Evolutionary conservation across 1,139 yeast species (phyloP).

Genomic region (Yamadazyma membranifaciens): DNA sequence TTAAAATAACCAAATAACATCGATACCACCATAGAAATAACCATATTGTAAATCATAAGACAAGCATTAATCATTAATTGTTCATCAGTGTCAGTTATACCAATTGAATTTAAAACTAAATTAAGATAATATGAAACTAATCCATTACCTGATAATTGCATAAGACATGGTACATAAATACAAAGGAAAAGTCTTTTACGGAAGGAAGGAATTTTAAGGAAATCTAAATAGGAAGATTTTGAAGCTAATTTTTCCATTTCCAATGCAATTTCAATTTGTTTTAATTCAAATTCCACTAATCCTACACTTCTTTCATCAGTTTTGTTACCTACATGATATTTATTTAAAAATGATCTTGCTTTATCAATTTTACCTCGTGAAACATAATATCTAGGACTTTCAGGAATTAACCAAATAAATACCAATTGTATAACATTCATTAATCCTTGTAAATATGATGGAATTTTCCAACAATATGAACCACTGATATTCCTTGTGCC

Average conservation of each 20-base stretch:
- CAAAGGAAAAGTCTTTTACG: slow-evolving; percentile 9
- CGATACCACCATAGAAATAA: slow-evolving; percentile 16
- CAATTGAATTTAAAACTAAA: slow-evolving; percentile 18
- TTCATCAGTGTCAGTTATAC: slow-evolving; percentile 18
- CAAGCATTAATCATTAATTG: slow-evolving; percentile 46
- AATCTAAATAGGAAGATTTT: slow-evolving; percentile 9
- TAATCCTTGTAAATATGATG: slow-evolving; percentile 43
- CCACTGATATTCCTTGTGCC: slow-evolving; percentile 36
- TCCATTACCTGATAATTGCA: slow-evolving; percentile 21
- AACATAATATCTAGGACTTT: slow-evolving; percentile 56
- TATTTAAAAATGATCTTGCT: slow-evolving; percentile 29
- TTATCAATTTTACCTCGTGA: slow-evolving; percentile 32
- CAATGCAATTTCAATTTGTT: slow-evolving; percentile 39
- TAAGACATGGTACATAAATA: slow-evolving; percentile 13
- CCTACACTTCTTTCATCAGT: slow-evolving; percentile 32
- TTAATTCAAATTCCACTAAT: slow-evolving; percentile 18
- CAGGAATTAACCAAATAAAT: slow-evolving; percentile 44
- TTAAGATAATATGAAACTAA: slow-evolving; percentile 21
- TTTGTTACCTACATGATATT: slow-evolving; percentile 18
- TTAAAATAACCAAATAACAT: slow-evolving; percentile 19
- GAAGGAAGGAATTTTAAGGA: slow-evolving; percentile 6
- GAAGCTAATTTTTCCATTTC: slow-evolving; percentile 6
- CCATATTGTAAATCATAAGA: slow-evolving; percentile 21
- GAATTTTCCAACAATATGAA: slow-evolving; percentile 37
- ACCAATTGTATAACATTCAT: slow-evolving; percentile 2